Base-by-base conservation (phyloP, 805 yeast species). In the Tetrapisispora phaffii region DNA sequence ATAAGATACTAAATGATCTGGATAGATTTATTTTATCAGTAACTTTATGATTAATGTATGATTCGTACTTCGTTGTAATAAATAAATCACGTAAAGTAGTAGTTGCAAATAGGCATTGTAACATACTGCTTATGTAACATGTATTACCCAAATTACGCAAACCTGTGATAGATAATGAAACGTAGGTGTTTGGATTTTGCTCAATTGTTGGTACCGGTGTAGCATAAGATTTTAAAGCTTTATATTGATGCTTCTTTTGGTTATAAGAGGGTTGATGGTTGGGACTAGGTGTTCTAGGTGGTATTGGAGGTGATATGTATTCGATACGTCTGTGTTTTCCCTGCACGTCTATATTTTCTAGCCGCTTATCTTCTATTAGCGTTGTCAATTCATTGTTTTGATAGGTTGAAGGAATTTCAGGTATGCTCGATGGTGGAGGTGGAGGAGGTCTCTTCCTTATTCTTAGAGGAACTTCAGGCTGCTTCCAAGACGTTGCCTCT, bases 121-220 rank as follows among this genome's bases (percentile, higher is more conserved):
- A 58, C 68, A 84, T 79, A 57, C 83, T 76, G 56, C 84, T 84
- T 46, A 84, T 78, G 57, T 84, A 84, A 54, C 94, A 84, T 0
- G 89, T 80, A 35, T 80, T 80, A 0, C 88, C 87, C 62, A 75
- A 67, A 56, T 84, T 84, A 48, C 75, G 66, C 42, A 84, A 60
- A 0, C 89, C 85, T 44, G 84, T 79, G 15, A 79, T 69, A 1
- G 76, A 68, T 41, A 70, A 59, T 9, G 74, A 64, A 15, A 71
- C 72, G 52, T 65, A 70, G 50, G 61, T 57, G 38, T 68, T 58
- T 1, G 60, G 45, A 48, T 65, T 68, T 32, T 61, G 55, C 45
- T 68, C 70, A 37, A 67, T 60, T 0, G 70, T 65, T 17, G 72
- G 73, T 5, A 69, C 58, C n/a, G 54, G 41, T 15, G 36, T 20